These are phyloP conservation scores for Talaromyces proteolyticus DNA, from an alignment of 495 filamentous ascomycete genomes.

Conservation along the genomic window DNA sequence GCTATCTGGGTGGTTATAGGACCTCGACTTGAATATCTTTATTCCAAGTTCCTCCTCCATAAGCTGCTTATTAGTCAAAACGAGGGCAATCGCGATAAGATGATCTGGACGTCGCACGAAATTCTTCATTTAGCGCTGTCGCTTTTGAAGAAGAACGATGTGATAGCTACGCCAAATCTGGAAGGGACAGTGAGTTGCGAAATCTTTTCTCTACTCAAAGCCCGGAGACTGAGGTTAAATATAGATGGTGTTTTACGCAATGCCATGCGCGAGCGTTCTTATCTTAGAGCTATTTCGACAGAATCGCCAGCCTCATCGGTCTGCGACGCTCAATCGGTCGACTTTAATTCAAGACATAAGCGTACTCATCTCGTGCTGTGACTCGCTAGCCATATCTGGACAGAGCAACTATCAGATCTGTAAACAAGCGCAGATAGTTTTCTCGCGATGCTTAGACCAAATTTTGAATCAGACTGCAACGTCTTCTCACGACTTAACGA, in stretches of 20 bases:
- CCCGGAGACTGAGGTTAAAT: background rate
- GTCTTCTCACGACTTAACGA: background rate
- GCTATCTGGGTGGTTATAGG: background rate
- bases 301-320: background rate
- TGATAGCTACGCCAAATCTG: background rate
- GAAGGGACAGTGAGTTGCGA: background rate
- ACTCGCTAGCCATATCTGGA: background rate
- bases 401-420: background rate
- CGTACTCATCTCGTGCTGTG: background rate
- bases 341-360: background rate
- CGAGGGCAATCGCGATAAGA: background rate
- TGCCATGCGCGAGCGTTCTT: background rate
- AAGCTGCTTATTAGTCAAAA: background rate
- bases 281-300: background rate
- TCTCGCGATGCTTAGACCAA: background rate
- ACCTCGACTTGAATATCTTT: background rate
- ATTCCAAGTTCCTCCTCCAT: background rate
- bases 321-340: background rate
- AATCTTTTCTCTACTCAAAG: background rate
- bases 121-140: background rate
- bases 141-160: background rate
- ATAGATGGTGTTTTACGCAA: background rate
- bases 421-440: background rate
- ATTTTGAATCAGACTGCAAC: background rate
- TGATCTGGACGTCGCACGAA: background rate